Conservation (phyloP, 805 yeast species). For the Candida nitratophila region DNA sequence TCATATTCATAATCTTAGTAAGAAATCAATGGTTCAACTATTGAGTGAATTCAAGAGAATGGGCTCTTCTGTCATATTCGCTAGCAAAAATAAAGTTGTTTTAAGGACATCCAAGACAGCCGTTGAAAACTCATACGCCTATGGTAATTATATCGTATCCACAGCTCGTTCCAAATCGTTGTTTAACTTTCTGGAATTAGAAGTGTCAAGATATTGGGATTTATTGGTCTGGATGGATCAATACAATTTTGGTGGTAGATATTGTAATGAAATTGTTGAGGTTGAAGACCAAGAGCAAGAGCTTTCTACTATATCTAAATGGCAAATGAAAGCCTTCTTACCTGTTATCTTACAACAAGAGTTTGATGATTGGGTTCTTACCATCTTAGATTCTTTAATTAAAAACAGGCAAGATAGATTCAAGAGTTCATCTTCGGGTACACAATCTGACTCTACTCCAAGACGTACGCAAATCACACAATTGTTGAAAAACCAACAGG, state of each 20-base stretch:
- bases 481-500: conserved; percentile 36
- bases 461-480: conserved; percentile 65
- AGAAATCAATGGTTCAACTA: conserved; percentile 73
- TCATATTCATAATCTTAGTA: conserved; percentile 81
- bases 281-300: conserved; percentile 30
- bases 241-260: conserved; percentile 75
- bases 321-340: conserved; percentile 74
- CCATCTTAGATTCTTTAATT: conserved; percentile 65
- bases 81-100: conserved; percentile 68
- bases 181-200: conserved; percentile 74
- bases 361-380: conserved; percentile 79
- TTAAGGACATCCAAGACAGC: conserved; percentile 67
- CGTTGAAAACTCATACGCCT: conserved; percentile 86
- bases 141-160: conserved; percentile 75
- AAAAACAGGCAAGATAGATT: conserved; percentile 39
- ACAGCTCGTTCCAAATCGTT: conserved; percentile 74
- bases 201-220: conserved; percentile 82
- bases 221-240: conserved; percentile 93
- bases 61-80: conserved; percentile 77
- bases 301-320: conserved; percentile 46
- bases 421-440: conserved; percentile 6
- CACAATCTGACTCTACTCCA: conserved; percentile 37
- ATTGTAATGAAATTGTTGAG: conserved; percentile 37
- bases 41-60: conserved; percentile 69
- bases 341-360: conserved; percentile 75